Conservation (phyloP, 2,329 filamentous ascomycete species). For the Venturia carpophila region DNA sequence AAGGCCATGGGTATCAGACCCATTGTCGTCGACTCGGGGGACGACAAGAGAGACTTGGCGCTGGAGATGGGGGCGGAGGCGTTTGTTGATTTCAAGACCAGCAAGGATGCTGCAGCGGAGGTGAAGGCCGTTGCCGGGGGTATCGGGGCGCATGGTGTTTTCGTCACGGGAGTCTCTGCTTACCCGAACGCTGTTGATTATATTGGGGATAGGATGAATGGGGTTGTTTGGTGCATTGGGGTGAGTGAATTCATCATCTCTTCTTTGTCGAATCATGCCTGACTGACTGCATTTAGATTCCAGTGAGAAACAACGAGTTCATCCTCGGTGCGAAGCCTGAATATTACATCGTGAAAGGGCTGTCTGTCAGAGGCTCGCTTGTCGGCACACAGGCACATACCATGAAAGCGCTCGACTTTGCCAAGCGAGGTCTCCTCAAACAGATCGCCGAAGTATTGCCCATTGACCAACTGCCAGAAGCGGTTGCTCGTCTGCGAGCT, state of each 20-base stretch:
- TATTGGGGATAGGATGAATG: constrained; percentile 42
- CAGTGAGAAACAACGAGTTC: constrained; percentile 19
- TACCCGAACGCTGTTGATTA: constrained; percentile 38
- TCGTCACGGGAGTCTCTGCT: constrained; percentile 34
- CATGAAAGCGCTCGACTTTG: constrained; percentile 42
- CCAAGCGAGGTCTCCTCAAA: constrained; percentile 42
- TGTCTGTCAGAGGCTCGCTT: constrained; percentile 32
- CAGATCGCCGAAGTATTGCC: constrained; percentile 43
- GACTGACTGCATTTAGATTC: background rate
- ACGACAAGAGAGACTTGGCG: constrained; percentile 29
- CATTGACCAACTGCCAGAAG: constrained; percentile 42
- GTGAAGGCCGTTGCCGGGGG: constrained; percentile 30
- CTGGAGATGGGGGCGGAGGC: constrained; percentile 29
- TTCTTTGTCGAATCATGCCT: constrained; percentile 22
- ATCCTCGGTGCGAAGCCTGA: constrained; percentile 18
- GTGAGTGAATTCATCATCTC: constrained; percentile 27
- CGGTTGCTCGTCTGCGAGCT: constrained; percentile 42
- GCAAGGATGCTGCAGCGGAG: constrained; percentile 29
- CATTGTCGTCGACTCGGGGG: constrained; percentile 32
- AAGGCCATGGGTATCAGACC: constrained; percentile 33
- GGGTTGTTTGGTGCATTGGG: constrained; percentile 47
- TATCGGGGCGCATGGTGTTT: constrained; percentile 33
- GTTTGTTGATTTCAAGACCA: constrained; percentile 33
- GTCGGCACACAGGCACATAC: constrained; percentile 43
- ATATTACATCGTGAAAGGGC: constrained; percentile 27